Conservation (phyloP, 1,139 yeast genomes). For the Nematodospora anomalae region DNA sequence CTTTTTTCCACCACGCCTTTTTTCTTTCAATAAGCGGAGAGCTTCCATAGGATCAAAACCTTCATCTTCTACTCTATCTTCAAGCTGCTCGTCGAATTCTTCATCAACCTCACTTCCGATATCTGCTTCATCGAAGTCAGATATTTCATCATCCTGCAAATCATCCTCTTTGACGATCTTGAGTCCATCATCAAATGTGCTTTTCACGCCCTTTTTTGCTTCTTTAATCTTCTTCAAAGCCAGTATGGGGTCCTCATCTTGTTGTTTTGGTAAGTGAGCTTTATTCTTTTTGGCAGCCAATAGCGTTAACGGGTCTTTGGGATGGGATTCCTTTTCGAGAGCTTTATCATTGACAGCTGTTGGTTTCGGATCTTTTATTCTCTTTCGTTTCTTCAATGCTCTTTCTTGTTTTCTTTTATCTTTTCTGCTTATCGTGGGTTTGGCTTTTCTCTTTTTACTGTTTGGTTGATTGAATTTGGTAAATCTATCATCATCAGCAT, state of each 20-base stretch:
- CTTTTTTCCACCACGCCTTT: conserved; percentile 4
- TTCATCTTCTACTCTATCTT: conserved; percentile 15
- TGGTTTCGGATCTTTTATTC: conserved; percentile 10
- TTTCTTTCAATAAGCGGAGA: conserved; percentile 14
- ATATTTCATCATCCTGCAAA: conserved; percentile 22
- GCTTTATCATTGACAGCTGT: background rate
- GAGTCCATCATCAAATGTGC: conserved; percentile 13
- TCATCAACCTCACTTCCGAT: conserved; percentile 14
- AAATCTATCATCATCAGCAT: conserved; percentile 35
- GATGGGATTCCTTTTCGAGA: background rate
- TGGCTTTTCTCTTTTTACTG: conserved; percentile 26
- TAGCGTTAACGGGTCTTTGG: background rate
- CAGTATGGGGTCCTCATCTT: conserved; percentile 26
- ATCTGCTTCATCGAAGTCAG: conserved; percentile 16
- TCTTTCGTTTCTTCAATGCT: conserved; percentile 48
- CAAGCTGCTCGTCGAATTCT: conserved; percentile 15
- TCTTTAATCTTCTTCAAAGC: conserved; percentile 24
- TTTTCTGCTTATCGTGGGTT: conserved; percentile 43
- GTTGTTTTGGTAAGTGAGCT: conserved; percentile 9
- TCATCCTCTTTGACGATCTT: conserved; percentile 32
- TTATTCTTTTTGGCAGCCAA: conserved; percentile 8
- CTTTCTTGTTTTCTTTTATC: conserved; percentile 61
- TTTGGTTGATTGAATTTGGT: conserved; percentile 23
- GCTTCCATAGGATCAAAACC: conserved; percentile 35
- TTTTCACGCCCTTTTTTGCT: conserved; percentile 22